Base-by-base conservation (phyloP, 2,329 filamentous ascomycete genomes). In the Lomentospora prolificans region DNA sequence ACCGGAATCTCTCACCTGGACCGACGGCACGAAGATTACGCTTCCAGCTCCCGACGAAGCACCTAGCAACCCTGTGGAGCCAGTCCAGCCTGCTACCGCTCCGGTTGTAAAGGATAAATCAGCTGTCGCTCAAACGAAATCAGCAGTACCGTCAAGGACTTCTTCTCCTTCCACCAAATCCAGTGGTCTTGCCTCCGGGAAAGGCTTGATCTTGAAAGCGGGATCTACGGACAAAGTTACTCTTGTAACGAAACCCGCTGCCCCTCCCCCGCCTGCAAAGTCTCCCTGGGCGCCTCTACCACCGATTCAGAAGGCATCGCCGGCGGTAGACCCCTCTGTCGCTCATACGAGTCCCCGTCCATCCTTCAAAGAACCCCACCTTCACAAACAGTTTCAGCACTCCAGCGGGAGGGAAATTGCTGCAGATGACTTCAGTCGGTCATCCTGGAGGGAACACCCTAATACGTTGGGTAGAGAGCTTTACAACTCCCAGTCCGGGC, bases 401-500 rank as follows among this genome's bases (percentile, higher is more conserved):
- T 17, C 75, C 76, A 53, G 76, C 75, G 17, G 65, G 0, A 89
- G 90, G 65, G 91, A 97, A 66, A 95, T 96, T 60, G 89, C 90
- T 4, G 88, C 91, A 0, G 94, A 97, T 68, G 92, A 96, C 61
- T 97, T 96, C 65, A 95, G 86, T 67, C 81, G 94, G 59, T 82
- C 86, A 54, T 81, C 85, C 31, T 95, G 89, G 85, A 81, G 87
- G 64, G 90, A 96, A 59, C 80, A 84, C 4, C 76, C 78, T 33
- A 66, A 75, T 0, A 76, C 80, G 56, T 76, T 79, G 9, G 84
- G 82, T 59, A 79, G 88, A 57, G 91, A 97, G 68, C 75, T 97
- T 0, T 97, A 85, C 72, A 96, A 97, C 67, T 95, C 92, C n/a
- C 87, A 95, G 56, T 96, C 90, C 55, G 92, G 92, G 17, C 86